Evolutionary conservation across 768 basidiomycete genomes (phyloP).

Genomic region (Clathrus columnatus): DNA sequence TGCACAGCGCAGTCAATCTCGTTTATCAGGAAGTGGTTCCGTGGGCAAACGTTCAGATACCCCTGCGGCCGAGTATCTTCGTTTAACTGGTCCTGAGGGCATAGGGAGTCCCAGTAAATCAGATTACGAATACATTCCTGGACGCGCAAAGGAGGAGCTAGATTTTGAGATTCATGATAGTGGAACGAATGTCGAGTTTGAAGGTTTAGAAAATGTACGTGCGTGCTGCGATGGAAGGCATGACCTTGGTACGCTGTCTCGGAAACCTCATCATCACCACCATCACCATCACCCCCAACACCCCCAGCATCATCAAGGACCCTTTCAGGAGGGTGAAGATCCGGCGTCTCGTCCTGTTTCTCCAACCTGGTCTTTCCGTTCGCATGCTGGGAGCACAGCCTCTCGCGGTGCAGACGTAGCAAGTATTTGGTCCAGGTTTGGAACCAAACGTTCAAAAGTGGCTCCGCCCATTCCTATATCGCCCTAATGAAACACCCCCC

Average conservation of each 20-base stretch:
- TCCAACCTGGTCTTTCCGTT: conserved; percentile 82
- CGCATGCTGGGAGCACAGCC: conserved; percentile 62
- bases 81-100: conserved; percentile 67
- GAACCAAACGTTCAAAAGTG: conserved; percentile 12
- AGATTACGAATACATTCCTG: conserved; percentile 24
- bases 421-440: conserved; percentile 12
- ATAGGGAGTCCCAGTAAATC: conserved; percentile 70
- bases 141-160: conserved; percentile 45
- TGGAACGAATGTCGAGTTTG: conserved; percentile 66
- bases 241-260: conserved; percentile 59
- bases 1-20: conserved; percentile 70
- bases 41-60: conserved; percentile 83
- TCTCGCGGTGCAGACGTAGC: conserved; percentile 49
- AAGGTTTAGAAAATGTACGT: conserved; percentile 91
- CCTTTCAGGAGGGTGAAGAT: conserved; percentile 41
- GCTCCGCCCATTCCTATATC: conserved; percentile 6
- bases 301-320: conserved; percentile 17
- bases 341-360: conserved; percentile 51
- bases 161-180: conserved; percentile 82
- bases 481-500: not conserved
- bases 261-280: conserved; percentile 48
- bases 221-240: conserved; percentile 85
- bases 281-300: conserved; percentile 41
- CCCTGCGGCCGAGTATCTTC: conserved; percentile 84
- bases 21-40: conserved; percentile 64